A percentile compares a stretch with the other conserved stretches of the same genome.
These are phyloP conservation scores for Botrytis pseudocinerea DNA, from an alignment of 2,329 filamentous ascomycete species.

Conservation along the genomic window DNA sequence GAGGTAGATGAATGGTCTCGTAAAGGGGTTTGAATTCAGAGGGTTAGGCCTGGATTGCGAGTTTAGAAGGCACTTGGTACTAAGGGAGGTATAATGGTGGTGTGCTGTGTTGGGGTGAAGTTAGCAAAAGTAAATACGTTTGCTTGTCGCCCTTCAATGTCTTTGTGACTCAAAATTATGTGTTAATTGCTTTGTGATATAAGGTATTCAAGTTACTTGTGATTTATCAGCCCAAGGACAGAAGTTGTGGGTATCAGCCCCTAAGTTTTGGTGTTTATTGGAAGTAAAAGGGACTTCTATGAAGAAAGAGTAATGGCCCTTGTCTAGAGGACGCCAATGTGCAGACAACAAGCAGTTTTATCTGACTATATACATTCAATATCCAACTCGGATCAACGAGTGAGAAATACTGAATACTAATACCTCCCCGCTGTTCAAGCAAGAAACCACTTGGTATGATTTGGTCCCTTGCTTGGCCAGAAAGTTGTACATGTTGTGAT, in stretches of 20 bases:
- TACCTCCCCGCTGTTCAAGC: neutral
- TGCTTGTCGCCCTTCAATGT: neutral
- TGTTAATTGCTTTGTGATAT: neutral
- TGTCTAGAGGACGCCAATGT: neutral
- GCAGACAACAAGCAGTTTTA: neutral
- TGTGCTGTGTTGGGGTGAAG: neutral
- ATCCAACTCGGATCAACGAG: neutral
- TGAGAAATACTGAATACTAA: neutral
- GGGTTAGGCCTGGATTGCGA: neutral
- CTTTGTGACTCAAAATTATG: neutral
- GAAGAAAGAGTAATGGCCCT: neutral
- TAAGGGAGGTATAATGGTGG: neutral
- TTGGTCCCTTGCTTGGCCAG: neutral
- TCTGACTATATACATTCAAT: neutral
- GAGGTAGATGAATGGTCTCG: neutral
- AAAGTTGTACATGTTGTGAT: neutral
- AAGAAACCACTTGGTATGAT: neutral
- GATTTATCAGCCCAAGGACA: neutral
- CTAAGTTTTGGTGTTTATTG: neutral
- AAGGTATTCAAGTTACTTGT: neutral
- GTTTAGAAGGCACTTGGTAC: neutral
- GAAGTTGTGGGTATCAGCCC: neutral
- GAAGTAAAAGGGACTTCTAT: neutral
- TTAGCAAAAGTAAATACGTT: neutral
- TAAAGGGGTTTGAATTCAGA: neutral